phyloP scores from a whole-genome alignment of 768 basidiomycete species.

The Cystofilobasidium ferigula region DNA sequence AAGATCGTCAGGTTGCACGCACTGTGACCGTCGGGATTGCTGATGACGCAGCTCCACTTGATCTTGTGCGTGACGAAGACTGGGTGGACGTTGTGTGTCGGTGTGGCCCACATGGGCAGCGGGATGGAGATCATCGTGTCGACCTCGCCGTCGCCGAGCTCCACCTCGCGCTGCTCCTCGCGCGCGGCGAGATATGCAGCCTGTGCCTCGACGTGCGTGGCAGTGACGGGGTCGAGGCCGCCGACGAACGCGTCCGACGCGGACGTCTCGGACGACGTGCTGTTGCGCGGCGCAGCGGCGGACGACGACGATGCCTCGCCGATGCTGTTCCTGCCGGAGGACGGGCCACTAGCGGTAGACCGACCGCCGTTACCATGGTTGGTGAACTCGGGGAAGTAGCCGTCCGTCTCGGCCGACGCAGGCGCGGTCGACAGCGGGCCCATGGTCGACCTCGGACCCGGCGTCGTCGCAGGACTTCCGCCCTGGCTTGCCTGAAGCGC shows the following conservation, averaged over 20 bases:
- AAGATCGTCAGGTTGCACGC: background rate
- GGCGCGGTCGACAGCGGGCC: background rate
- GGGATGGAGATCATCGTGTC: constrained; percentile 51
- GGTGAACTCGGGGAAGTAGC: constrained; percentile 18
- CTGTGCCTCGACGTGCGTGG: constrained; percentile 25
- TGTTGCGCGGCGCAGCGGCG: background rate
- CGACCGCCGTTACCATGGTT: background rate
- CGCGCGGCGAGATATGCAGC: constrained; percentile 27
- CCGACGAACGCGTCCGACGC: constrained; percentile 10
- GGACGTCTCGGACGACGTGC: constrained; percentile 8
- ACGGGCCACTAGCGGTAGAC: no score
- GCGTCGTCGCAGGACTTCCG: background rate
- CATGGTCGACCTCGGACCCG: background rate
- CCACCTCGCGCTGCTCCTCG: constrained; percentile 33
- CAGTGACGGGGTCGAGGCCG: constrained; percentile 17
- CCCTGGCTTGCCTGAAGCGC: background rate
- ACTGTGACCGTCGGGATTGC: constrained; percentile 76
- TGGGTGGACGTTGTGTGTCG: constrained; percentile 51
- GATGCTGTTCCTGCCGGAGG: no score
- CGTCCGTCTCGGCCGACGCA: background rate
- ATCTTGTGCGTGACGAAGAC: constrained; percentile 63
- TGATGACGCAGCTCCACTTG: constrained; percentile 54
- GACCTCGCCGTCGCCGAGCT: constrained; percentile 41
- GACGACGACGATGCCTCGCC: background rate
- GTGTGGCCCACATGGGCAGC: constrained; percentile 47